phyloP scores from a whole-genome alignment of 2,329 filamentous ascomycete species.

The Alternaria brassicicola region DNA sequence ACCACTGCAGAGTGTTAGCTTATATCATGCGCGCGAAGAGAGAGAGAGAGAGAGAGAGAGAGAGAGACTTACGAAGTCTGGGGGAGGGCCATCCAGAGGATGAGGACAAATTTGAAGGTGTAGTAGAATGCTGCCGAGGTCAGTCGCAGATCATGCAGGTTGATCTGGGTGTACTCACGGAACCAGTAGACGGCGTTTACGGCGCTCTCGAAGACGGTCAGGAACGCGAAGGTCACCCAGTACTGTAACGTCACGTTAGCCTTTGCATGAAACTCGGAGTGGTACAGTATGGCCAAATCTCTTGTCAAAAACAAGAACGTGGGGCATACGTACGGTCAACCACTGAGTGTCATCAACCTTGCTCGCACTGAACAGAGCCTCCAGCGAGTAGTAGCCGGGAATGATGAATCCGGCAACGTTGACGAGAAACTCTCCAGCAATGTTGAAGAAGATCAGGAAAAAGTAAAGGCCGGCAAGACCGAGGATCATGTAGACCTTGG shows the following conservation, averaged over 20 bases:
- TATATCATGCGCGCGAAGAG: not conserved
- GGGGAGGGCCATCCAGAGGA: conserved; percentile 97
- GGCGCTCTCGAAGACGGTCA: conserved; percentile 83
- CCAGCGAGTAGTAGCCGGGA: conserved; percentile 82
- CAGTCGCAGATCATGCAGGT: conserved; percentile 9
- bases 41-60: conserved; percentile 35
- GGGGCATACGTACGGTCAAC: conserved; percentile 59
- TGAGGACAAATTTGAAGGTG: conserved; percentile 97
- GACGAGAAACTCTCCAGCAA: conserved; percentile 84
- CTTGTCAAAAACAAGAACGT: not conserved
- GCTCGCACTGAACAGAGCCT: conserved; percentile 72
- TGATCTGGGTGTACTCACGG: conserved; percentile 51
- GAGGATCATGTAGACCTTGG: conserved; percentile 84
- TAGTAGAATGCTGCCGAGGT: conserved; percentile 82
- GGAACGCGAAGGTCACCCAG: conserved; percentile 84
- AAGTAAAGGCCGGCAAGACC: conserved; percentile 81
- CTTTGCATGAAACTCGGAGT: not conserved
- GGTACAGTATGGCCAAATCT: not conserved
- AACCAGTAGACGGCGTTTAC: conserved; percentile 91
- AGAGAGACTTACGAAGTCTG: conserved; percentile 76
- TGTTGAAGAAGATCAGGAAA: conserved; percentile 92
- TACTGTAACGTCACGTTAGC: conserved; percentile 59
- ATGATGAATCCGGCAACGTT: conserved; percentile 85
- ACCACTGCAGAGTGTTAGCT: conserved; percentile 64
- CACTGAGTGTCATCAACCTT: conserved; percentile 84